Evolutionary conservation across 78 protist genomes (phyloP), one percentile per base, ranked within the genome.

Genomic region (Planoprotostelium fungivorum): DNA sequence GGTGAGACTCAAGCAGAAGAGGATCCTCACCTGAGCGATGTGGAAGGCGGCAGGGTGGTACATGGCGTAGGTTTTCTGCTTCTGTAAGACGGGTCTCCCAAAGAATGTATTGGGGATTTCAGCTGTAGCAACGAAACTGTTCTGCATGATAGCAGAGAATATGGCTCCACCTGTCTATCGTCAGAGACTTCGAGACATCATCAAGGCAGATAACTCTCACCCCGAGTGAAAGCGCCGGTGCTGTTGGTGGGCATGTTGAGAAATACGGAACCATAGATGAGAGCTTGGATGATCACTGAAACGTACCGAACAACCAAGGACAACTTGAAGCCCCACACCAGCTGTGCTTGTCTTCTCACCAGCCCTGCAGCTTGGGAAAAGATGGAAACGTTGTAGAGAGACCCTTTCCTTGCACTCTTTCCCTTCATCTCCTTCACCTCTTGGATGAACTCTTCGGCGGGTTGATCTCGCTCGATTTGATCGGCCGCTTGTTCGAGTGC

Each of bases 81-180:
- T 87, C 37, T 91, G 94, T 34, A 91, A 39, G 34, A 91, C 89
- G n/a, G 90, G 38, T 38, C 94, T 63, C 29, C 94, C 94, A 23
- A 38, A 29, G 28, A 88, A 91, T n/a, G 88, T 38, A 37, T 73
- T 51, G 29, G 88, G 88, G 73, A 91, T 35, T 85, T 91, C 94
- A 1, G 88, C 89, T 37, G 86, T 86, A 34, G 90, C 35, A 0
- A 91, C 28, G 35, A 91, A 88, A 25, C 90, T 87, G 28, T 91
- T 91, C 90, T 89, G 87, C 29, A 91, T 35, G n/a, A 91, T 84
- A 35, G 88, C 38, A 35, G 86, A 34, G 16, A 91, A 91, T 0
- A 91, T 84, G 35, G 88, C 87, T 36, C 94, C 94, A 28, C 94
- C n/a, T n/a, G n/a, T n/a, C n/a, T n/a, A n/a, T n/a, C n/a, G n/a